phyloP scores from a whole-genome alignment of 257 asterid genomes.

The Lantana camara region DNA sequence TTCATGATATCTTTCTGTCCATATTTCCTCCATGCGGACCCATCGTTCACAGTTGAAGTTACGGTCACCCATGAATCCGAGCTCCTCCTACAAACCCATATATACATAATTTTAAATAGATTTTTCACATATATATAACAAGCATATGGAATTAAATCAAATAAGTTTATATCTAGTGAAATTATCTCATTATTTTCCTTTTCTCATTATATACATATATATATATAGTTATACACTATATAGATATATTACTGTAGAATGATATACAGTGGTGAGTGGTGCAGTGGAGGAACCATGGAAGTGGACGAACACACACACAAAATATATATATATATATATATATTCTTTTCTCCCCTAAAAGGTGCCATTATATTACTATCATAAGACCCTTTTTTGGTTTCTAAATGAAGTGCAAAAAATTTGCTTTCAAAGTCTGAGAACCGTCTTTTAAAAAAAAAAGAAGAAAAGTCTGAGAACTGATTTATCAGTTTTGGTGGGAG shows the following conservation, averaged over 20 bases:
- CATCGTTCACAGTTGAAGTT: conserved; percentile 50
- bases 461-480: no score
- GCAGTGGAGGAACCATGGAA: no score
- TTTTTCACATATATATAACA: no score
- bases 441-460: no score
- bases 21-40: conserved; percentile 79
- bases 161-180: no score
- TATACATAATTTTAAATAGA: neutral
- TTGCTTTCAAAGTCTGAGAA: neutral
- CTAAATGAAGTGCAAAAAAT: neutral
- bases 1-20: conserved; percentile 71
- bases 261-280: no score
- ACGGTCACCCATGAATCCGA: conserved; percentile 38
- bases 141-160: no score
- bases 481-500: neutral
- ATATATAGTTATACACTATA: no score
- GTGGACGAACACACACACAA: no score
- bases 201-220: no score
- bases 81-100: conserved; percentile 40
- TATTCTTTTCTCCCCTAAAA: neutral
- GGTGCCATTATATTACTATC: neutral
- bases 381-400: neutral
- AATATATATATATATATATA: no score
- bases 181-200: no score
- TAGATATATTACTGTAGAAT: neutral